A percentile compares a stretch with the other conserved stretches of the same genome.
Evolutionary conservation across 2,329 filamentous ascomycete genomes (phyloP).

Genomic region (Calonectria hongkongensis): DNA sequence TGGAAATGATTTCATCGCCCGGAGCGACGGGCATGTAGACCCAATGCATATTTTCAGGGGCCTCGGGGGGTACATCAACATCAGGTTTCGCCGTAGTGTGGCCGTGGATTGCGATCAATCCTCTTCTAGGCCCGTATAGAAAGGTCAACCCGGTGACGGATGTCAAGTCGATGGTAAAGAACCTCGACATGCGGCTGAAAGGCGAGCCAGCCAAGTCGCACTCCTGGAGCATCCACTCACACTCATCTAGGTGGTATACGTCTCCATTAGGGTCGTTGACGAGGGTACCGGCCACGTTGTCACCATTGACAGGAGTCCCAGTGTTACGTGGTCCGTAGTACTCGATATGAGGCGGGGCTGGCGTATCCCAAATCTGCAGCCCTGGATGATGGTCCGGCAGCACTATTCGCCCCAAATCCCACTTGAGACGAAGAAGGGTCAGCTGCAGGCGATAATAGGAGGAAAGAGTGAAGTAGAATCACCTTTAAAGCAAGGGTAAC

Average conservation of each 20-base stretch:
- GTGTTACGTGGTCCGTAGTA: constrained; percentile 1
- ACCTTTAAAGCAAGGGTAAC: neutral
- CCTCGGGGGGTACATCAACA: neutral
- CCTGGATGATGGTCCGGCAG: neutral
- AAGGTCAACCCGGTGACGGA: constrained; percentile 7
- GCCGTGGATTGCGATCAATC: constrained; percentile 9
- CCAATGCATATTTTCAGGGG: constrained; percentile 10
- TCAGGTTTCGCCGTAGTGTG: neutral
- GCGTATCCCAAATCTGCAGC: constrained; percentile 31
- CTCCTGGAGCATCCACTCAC: neutral
- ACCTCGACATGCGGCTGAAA: constrained; percentile 1
- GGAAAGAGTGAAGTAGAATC: no score
- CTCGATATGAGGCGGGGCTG: constrained; percentile 23
- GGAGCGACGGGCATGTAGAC: neutral
- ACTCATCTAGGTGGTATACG: neutral
- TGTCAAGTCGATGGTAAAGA: constrained; percentile 16
- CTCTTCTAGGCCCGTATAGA: neutral
- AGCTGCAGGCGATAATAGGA: neutral
- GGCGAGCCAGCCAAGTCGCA: constrained; percentile 9
- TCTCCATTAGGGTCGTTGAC: neutral
- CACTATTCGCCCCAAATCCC: constrained; percentile 14
- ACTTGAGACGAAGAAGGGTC: neutral
- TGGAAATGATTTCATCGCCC: neutral
- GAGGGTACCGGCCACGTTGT: neutral
- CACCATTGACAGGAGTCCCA: constrained; percentile 1